A percentile compares a stretch with the other conserved stretches of the same genome.
phyloP scores from a whole-genome alignment of 2,329 filamentous ascomycete species.

The Xylaria sp. region DNA sequence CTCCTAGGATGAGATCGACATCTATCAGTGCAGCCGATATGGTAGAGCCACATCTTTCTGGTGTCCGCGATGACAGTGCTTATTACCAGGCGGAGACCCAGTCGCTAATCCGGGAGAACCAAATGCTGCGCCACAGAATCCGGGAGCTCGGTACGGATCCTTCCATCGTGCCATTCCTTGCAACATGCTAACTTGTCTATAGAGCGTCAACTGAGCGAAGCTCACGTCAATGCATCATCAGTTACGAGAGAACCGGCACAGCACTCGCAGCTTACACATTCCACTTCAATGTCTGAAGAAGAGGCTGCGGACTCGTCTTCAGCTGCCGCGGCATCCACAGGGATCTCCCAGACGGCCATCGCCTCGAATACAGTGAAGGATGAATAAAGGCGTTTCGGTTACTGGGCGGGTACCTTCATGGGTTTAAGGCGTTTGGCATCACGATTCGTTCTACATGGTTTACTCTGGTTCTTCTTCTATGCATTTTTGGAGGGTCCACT shows the following conservation, averaged over 20 bases:
- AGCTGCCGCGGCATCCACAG: slow-evolving; percentile 9
- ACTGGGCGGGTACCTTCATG: neutral
- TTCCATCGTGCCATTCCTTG: slow-evolving; percentile 18
- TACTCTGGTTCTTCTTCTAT: slow-evolving; percentile 2
- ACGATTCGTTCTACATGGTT: neutral
- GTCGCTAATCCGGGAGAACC: slow-evolving; percentile 76
- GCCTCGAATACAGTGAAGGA: slow-evolving; percentile 27
- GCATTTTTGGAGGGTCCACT: neutral
- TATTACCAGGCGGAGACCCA: slow-evolving; percentile 85
- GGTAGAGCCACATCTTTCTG: slow-evolving; percentile 61
- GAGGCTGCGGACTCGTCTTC: slow-evolving; percentile 8
- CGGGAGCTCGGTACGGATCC: slow-evolving; percentile 64
- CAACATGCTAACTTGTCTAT: slow-evolving; percentile 16
- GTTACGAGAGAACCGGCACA: slow-evolving; percentile 52
- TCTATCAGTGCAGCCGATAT: slow-evolving; percentile 62
- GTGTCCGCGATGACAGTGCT: slow-evolving; percentile 72
- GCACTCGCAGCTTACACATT: slow-evolving; percentile 51
- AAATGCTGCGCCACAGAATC: slow-evolving; percentile 77
- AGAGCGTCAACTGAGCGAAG: slow-evolving; percentile 58
- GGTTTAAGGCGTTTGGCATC: slow-evolving; percentile 11
- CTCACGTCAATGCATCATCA: slow-evolving; percentile 35
- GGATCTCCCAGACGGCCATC: slow-evolving; percentile 15
- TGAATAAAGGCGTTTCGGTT: slow-evolving; percentile 18
- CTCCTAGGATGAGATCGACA: slow-evolving; percentile 58
- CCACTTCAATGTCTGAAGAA: slow-evolving; percentile 48